Evolutionary conservation across 2,329 filamentous ascomycete genomes (phyloP).

Genomic region (Paracorniculantispora psalliotae): DNA sequence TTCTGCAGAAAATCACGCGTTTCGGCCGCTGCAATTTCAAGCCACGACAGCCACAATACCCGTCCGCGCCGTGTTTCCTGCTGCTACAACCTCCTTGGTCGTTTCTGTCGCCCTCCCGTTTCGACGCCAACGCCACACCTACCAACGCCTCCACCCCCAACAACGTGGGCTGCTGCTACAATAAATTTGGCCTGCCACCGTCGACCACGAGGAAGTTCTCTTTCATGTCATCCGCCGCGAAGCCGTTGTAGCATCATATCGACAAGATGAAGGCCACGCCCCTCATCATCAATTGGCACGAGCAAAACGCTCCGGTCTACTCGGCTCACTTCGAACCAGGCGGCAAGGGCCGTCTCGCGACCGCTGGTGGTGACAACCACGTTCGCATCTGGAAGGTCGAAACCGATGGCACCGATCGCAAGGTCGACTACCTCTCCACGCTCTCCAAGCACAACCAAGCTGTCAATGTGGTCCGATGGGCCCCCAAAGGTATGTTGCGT

Average conservation of each 20-base stretch:
- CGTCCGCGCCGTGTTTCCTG: neutral
- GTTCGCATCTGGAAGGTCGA: slow-evolving; percentile 94
- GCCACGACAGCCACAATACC: slow-evolving; percentile 1
- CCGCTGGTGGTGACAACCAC: slow-evolving; percentile 93
- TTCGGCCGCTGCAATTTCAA: neutral
- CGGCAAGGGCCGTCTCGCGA: slow-evolving; percentile 87
- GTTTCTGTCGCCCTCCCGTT: neutral
- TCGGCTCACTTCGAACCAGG: slow-evolving; percentile 93
- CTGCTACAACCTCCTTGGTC: neutral
- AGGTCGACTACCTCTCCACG: slow-evolving; percentile 86
- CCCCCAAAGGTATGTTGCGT: slow-evolving; percentile 69
- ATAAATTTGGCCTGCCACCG: neutral
- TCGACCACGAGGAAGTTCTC: neutral
- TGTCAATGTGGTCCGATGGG: slow-evolving; percentile 96
- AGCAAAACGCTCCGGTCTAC: slow-evolving; percentile 94
- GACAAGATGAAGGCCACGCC: slow-evolving; percentile 88
- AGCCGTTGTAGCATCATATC: slow-evolving; percentile 14
- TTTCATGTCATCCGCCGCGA: slow-evolving; percentile 7
- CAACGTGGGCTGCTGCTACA: neutral
- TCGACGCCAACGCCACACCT: neutral
- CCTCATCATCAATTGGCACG: slow-evolving; percentile 97
- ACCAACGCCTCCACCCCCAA: neutral
- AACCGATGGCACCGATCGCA: slow-evolving; percentile 75
- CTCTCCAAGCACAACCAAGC: slow-evolving; percentile 92
- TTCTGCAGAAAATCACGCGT: neutral